phyloP scores from a whole-genome alignment of 306 rosid species.

The Casuarina equisetifolia region DNA sequence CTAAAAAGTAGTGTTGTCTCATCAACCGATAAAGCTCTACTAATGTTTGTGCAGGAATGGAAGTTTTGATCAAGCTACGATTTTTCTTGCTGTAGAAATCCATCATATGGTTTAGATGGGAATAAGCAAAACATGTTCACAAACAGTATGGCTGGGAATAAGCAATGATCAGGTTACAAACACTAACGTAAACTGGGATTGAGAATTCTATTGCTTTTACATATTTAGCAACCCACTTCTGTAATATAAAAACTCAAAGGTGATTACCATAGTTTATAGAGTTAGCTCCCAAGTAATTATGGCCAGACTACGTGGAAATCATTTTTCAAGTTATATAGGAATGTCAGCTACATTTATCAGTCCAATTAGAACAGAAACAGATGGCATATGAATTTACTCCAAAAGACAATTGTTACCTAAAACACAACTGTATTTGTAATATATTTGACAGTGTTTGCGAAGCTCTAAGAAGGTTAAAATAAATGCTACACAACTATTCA shows the following conservation, averaged over 20 bases:
- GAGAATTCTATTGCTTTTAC: background rate
- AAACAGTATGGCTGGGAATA: constrained; percentile 19
- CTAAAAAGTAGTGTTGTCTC: too few species aligned
- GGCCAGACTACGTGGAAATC: constrained; percentile 6
- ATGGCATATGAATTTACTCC: background rate
- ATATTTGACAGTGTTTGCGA: background rate
- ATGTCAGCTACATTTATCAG: background rate
- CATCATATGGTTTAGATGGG: constrained; percentile 88
- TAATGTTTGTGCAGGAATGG: background rate
- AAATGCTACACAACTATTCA: constrained; percentile 3
- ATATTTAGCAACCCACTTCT: background rate
- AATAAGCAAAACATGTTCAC: constrained; percentile 52
- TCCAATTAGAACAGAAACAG: constrained; percentile 3
- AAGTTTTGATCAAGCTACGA: constrained; percentile 59
- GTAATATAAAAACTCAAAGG: background rate
- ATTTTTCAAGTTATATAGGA: constrained; percentile 2
- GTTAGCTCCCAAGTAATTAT: background rate
- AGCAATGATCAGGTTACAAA: background rate
- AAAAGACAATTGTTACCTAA: constrained; percentile 1
- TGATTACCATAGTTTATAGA: background rate
- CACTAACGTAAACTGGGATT: background rate
- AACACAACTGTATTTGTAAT: constrained; percentile 3
- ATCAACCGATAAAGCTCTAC: too few species aligned
- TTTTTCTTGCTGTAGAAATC: constrained; percentile 73
- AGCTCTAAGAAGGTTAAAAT: background rate